phyloP scores from a whole-genome alignment of 1,284 basidiomycete species.

The Sanghuangporus weigelae region DNA sequence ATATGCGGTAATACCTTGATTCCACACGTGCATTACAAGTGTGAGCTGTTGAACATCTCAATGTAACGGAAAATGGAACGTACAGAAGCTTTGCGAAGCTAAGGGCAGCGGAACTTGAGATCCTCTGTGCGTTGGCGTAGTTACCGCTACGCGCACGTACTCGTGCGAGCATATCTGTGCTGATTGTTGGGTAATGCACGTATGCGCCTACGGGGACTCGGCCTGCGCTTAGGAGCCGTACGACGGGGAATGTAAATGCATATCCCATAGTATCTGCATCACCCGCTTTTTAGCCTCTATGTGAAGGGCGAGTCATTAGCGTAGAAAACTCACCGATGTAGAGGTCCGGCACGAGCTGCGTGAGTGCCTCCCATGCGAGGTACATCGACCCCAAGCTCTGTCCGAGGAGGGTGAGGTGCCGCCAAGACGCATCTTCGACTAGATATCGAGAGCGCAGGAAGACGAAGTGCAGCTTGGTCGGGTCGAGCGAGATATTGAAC shows the following conservation, averaged over 20 bases:
- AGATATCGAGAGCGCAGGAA: slow-evolving; percentile 68
- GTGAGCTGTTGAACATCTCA: background rate
- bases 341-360: slow-evolving; percentile 74
- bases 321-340: slow-evolving; percentile 67
- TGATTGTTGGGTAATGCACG: slow-evolving; percentile 96
- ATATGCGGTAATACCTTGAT: slow-evolving; percentile 81
- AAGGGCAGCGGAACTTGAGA: slow-evolving; percentile 56
- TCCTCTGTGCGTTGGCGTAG: slow-evolving; percentile 62
- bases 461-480: slow-evolving; percentile 67
- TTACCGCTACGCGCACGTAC: slow-evolving; percentile 58
- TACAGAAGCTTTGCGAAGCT: slow-evolving; percentile 73
- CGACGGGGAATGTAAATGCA: slow-evolving; percentile 86
- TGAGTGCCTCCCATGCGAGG: slow-evolving; percentile 80
- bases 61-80: slow-evolving; percentile 25
- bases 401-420: slow-evolving; percentile 83
- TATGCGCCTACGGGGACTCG: slow-evolving; percentile 82
- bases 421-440: slow-evolving; percentile 84
- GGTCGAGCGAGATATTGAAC: slow-evolving; percentile 76
- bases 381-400: slow-evolving; percentile 87
- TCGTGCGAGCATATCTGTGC: slow-evolving; percentile 87
- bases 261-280: slow-evolving; percentile 97
- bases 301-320: too few species aligned
- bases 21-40: background rate
- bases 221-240: slow-evolving; percentile 47
- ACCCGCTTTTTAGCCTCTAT: background rate